Percentiles rank a stretch among this genome's conserved stretches.
Conservation (phyloP, 768 basidiomycete genomes). For the Scleroderma citrinum region DNA sequence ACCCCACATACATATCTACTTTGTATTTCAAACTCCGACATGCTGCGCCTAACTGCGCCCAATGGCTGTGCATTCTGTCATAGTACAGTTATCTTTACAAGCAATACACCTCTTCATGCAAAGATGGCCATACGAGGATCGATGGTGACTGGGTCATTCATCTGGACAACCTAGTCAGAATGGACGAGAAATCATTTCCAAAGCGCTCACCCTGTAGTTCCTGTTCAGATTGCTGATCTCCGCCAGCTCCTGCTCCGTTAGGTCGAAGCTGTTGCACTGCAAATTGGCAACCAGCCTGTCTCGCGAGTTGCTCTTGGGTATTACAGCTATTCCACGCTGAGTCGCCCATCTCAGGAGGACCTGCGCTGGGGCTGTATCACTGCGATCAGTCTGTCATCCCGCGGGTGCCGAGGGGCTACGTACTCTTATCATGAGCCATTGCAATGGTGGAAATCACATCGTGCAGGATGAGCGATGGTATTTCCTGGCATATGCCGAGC, state of each 20-base stretch:
- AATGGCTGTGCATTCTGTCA: not conserved
- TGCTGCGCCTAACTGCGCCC: constrained; percentile 25
- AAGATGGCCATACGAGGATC: constrained; percentile 65
- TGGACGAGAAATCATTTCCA: not conserved
- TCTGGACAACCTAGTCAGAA: constrained; percentile 28
- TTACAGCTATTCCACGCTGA: constrained; percentile 65
- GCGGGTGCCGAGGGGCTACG: constrained; percentile 1
- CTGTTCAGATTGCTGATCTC: constrained; percentile 54
- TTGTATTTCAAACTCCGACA: constrained; percentile 38
- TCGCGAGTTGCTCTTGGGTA: constrained; percentile 61
- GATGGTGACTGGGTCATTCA: constrained; percentile 68
- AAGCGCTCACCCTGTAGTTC: constrained; percentile 50
- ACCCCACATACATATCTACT: constrained; percentile 14
- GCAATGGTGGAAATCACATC: constrained; percentile 41
- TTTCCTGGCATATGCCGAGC: constrained; percentile 51
- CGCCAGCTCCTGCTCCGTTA: constrained; percentile 54
- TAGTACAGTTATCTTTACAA: not conserved
- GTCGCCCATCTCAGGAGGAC: constrained; percentile 77
- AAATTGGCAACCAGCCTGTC: constrained; percentile 41
- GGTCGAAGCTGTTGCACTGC: constrained; percentile 39
- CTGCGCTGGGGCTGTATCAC: constrained; percentile 42
- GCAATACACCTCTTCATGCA: constrained; percentile 38
- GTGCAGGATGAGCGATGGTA: constrained; percentile 49
- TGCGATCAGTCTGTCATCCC: constrained; percentile 1
- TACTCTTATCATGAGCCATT: constrained; percentile 48